Base-by-base conservation (phyloP, 257 asterid genomes). In the Nicotiana knightiana region DNA sequence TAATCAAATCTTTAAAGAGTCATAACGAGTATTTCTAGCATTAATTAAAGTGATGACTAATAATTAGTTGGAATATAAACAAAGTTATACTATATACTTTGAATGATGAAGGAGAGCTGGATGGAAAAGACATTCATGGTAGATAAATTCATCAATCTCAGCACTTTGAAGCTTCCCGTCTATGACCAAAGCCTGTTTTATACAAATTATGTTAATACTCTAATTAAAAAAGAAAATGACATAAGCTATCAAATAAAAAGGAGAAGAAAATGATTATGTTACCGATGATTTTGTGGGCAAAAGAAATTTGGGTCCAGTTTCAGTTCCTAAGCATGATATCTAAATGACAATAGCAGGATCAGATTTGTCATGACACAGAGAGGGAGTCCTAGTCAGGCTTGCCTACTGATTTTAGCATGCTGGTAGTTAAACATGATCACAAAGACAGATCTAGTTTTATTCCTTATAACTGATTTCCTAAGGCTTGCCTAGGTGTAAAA, bases 101-200 rank as follows among this genome's bases (percentile, higher is more conserved):
- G 91, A 86, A 83, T 95, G 98, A 85, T 90, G 87, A 73, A 95
- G 84, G 32, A 95, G 95, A 54, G 98, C 84, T 55, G 99, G 99
- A 88, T 95, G 99, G 67, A 95, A 93, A 85, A 93, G 96, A 9
- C 93, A 95, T 86, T 95, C 99, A 87, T 95, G 99, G 88, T 95
- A 95, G 83, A 95, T 90, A 83, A 95, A 95, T 88, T 95, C 99
- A 88, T 95, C 99, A 28, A 90, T 90, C 85, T 95, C 99, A 76
- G 99, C 98, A 89, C 99, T 95, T 84, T 93, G 99, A 82, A 93
- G 95, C 92, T 95, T 95, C 18, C 99, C 99, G 85, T 95, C 99
- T 82, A 95, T 93, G 58, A 95, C 99, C 39, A 95, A 91, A 65
- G 97, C 98, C 99, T 95, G 88, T 63, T 73, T 0, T 26, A 66